A percentile compares a stretch with the other conserved stretches of the same genome.
Conservation (phyloP, 441 rosid species). For the Kokia cookei region DNA sequence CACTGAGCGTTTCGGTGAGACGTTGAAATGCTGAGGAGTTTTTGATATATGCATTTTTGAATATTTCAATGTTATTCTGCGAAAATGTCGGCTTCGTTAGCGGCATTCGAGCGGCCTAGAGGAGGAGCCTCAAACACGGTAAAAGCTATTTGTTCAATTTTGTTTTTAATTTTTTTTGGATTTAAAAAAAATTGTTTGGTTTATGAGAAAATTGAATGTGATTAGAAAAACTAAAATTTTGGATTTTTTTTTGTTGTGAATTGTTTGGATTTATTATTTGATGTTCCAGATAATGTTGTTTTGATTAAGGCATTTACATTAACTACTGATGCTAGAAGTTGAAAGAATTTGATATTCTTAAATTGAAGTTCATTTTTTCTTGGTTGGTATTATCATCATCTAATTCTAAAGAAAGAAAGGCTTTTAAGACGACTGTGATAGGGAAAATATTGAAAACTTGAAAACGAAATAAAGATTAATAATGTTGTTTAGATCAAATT, state of each 20-base stretch:
- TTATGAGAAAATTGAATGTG: conserved; percentile 14
- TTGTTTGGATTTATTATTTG: not conserved
- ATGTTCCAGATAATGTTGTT: not conserved
- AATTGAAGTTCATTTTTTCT: not conserved
- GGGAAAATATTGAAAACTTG: not conserved
- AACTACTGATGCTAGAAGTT: not conserved
- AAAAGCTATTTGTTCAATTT: conserved; percentile 2
- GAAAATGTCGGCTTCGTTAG: conserved; percentile 79
- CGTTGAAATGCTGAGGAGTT: conserved; percentile 23
- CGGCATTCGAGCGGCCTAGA: conserved; percentile 87
- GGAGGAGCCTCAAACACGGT: conserved; percentile 79
- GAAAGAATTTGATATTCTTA: not conserved
- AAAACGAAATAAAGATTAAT: not conserved
- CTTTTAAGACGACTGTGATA: not conserved
- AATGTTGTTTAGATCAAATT: not conserved
- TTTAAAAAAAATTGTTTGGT: conserved; percentile 8
- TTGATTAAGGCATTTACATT: not conserved
- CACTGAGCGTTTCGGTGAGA: conserved; percentile 13
- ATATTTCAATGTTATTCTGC: conserved; percentile 31
- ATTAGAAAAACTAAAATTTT: not conserved
- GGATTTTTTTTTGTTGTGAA: not conserved
- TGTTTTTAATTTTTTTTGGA: not conserved
- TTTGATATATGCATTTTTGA: not conserved
- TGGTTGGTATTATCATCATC: not conserved
- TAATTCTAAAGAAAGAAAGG: not conserved